Percentiles rank a stretch among this genome's conserved stretches.
These are phyloP conservation scores for Diddensiella santjacobensis DNA, from an alignment of 805 yeast species.

Conservation along the genomic window DNA sequence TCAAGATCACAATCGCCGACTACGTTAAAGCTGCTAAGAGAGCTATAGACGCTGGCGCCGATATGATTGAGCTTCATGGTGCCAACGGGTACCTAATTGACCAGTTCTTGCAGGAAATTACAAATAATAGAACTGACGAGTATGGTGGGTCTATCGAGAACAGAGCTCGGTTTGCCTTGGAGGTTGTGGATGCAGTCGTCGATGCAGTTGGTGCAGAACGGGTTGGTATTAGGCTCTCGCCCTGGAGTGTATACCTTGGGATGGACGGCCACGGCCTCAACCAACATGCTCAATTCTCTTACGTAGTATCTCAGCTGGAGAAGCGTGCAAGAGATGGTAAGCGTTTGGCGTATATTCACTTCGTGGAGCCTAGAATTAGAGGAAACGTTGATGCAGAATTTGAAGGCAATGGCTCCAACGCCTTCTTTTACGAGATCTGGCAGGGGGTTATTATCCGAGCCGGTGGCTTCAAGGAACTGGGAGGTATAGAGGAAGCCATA, in stretches of 20 bases:
- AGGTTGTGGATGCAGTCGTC: slow-evolving; percentile 43
- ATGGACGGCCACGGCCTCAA: slow-evolving; percentile 26
- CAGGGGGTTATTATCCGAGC: slow-evolving; percentile 43
- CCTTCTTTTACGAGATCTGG: slow-evolving; percentile 38
- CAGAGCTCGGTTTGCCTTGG: slow-evolving; percentile 48
- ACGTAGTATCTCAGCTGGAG: slow-evolving; percentile 42
- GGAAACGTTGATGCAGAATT: slow-evolving; percentile 26
- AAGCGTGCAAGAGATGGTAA: slow-evolving; percentile 37
- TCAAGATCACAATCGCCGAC: slow-evolving; percentile 41
- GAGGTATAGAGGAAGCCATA: background rate
- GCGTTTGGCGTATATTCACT: slow-evolving; percentile 40
- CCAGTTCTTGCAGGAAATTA: slow-evolving; percentile 43
- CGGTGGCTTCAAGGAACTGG: slow-evolving; percentile 30
- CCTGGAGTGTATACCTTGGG: slow-evolving; percentile 33
- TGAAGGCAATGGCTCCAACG: slow-evolving; percentile 28
- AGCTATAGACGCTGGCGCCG: slow-evolving; percentile 53
- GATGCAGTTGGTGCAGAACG: slow-evolving; percentile 36
- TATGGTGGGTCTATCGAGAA: slow-evolving; percentile 64
- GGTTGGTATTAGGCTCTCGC: slow-evolving; percentile 38
- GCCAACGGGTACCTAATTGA: slow-evolving; percentile 60
- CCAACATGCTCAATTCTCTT: slow-evolving; percentile 41
- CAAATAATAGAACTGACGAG: slow-evolving; percentile 55
- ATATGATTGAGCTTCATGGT: slow-evolving; percentile 61
- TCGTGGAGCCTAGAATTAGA: slow-evolving; percentile 45
- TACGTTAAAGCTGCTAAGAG: slow-evolving; percentile 50